Evolutionary conservation across 306 rosid species (phyloP).

Genomic region (Gillenia trifoliata): DNA sequence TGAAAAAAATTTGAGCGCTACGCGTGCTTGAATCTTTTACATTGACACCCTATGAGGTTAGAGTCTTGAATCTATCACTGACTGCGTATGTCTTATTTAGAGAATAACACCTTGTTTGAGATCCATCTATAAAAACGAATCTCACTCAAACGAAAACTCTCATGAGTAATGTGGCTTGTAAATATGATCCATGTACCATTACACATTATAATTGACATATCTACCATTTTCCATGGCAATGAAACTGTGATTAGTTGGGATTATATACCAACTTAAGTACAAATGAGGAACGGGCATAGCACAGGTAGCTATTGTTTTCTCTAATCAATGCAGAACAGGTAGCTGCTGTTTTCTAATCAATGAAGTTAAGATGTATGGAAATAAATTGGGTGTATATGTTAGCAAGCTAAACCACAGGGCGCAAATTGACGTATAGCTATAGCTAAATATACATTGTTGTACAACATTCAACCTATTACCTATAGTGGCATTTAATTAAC

Average conservation of each 20-base stretch:
- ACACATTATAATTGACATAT: not conserved
- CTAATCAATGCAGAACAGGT: not conserved
- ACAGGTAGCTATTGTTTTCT: not conserved
- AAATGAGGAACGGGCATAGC: not conserved
- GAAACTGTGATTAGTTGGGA: not conserved
- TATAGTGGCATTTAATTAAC: not conserved
- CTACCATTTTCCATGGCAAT: not conserved
- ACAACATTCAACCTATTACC: not conserved
- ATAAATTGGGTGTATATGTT: not conserved
- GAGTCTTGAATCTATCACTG: no score
- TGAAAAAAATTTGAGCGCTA: no score
- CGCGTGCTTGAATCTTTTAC: no score
- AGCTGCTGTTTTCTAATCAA: constrained; percentile 10
- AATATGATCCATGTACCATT: not conserved
- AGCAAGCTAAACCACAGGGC: not conserved
- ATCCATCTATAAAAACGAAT: not conserved
- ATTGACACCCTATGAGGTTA: no score
- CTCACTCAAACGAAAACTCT: not conserved
- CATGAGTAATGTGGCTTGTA: not conserved
- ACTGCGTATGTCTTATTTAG: not conserved
- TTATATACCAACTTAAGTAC: not conserved
- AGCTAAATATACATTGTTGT: not conserved
- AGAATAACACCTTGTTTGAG: not conserved
- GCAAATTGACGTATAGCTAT: constrained; percentile 4
- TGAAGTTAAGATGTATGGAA: not conserved